Percentiles rank a stretch among this genome's conserved stretches.
Conservation (phyloP, 805 yeast genomes). For the Pichia rugopelliculosa region DNA sequence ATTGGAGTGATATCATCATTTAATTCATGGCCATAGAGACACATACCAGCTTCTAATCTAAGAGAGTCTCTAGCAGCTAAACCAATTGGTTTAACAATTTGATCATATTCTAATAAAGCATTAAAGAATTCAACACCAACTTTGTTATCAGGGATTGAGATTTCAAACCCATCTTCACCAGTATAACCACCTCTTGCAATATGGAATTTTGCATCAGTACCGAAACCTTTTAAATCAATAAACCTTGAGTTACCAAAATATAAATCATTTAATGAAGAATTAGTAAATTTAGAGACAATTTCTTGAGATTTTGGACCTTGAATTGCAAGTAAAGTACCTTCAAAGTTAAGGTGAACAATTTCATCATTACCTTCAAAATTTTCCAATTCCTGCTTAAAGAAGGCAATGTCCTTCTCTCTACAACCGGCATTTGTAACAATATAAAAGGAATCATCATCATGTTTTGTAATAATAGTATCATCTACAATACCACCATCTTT, state of each 20-base stretch:
- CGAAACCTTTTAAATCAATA: constrained; percentile 36
- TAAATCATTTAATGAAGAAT: constrained; percentile 48
- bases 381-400: constrained; percentile 47
- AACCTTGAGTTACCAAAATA: constrained; percentile 67
- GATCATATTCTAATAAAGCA: constrained; percentile 41
- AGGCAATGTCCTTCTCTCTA: constrained; percentile 68
- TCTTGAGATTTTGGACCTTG: constrained; percentile 88
- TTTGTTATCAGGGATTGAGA: constrained; percentile 57
- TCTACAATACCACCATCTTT: constrained; percentile 78
- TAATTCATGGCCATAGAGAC: constrained; percentile 91
- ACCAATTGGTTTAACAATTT: constrained; percentile 75
- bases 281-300: constrained; percentile 57
- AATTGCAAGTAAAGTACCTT: constrained; percentile 75
- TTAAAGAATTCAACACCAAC: constrained; percentile 56
- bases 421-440: constrained; percentile 97
- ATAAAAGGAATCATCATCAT: constrained; percentile 62
- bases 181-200: constrained; percentile 96
- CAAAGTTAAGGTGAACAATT: constrained; percentile 39
- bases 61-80: constrained; percentile 97
- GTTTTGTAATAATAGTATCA: constrained; percentile 88
- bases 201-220: constrained; percentile 44
- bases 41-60: constrained; percentile 97
- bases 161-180: constrained; percentile 97
- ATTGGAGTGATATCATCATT: constrained; percentile 76
- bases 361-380: constrained; percentile 24